Base-by-base conservation (phyloP, 139 green algal species). In the Eudorina sp. region DNA sequence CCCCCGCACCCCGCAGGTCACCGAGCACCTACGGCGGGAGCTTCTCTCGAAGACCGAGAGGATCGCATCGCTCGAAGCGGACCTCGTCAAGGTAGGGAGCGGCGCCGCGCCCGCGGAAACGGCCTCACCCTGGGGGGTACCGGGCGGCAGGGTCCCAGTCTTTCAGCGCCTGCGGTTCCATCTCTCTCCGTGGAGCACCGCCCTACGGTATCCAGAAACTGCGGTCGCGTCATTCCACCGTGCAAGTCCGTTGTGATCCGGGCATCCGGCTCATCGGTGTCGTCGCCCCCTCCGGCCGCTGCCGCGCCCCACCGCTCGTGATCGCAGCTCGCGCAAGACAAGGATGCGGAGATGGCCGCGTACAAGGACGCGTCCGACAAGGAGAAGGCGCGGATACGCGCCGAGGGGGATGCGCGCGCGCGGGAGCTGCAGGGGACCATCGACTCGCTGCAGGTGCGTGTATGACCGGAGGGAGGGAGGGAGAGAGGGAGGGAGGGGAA, bases 21-120 rank as follows among this genome's bases (percentile, higher is more conserved):
- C 92, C 3, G 94, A 97, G 91, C 93, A 94, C 70, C 86, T 97
- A 73, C 92, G 96, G 0, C 83, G 85, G 16, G 93, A 97, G 89
- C 88, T 97, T 45, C 62, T 93, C 3, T 41, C 69, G 29, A 96
- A 95, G 85, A 96, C 91, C 46, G 92, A 96, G 13, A 53, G 90
- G 41, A 94, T 97, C 43, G 91, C 91, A 19, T 74, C 90, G 4
- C 83, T 96, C 23, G 89, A 96, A 40, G 89, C 73, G 21, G 48
- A 93, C 72, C 83, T 94, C 0, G 51, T 87, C 29, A 88, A 93
- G 87, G 90, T 95, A 46, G 18, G 53, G 41, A 53, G 2, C n/a
- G n/a, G n/a, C n/a, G 55, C 23, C 5, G 55, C 55, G 55, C 14
- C 55, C 8, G 55, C 19, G 19, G 21, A 18, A 31, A 18, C 55